Conservation (phyloP, 495 filamentous ascomycete species). For the Podospora didyma region DNA sequence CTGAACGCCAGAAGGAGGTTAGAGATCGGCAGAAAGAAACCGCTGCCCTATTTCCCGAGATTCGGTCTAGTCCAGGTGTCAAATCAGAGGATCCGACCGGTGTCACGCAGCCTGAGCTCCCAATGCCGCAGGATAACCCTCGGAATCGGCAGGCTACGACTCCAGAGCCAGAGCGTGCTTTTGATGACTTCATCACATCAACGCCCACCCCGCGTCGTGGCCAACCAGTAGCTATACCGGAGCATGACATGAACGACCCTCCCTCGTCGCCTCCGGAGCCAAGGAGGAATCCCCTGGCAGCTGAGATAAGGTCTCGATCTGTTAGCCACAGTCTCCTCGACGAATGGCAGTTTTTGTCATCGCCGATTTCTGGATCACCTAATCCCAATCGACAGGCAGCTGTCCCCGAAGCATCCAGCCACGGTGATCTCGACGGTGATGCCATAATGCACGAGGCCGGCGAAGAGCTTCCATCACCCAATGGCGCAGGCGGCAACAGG, state of each 20-base stretch:
- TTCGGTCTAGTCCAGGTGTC: slow-evolving; percentile 56
- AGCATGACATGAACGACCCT: slow-evolving; percentile 42
- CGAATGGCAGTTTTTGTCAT: slow-evolving; percentile 44
- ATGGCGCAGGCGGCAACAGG: slow-evolving; percentile 3
- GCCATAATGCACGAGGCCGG: slow-evolving; percentile 11
- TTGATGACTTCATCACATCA: slow-evolving; percentile 69
- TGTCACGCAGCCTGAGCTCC: background rate
- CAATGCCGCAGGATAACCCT: background rate
- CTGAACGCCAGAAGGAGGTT: slow-evolving; percentile 69
- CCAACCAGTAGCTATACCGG: slow-evolving; percentile 36
- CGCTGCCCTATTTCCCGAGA: slow-evolving; percentile 65
- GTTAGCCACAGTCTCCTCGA: slow-evolving; percentile 35
- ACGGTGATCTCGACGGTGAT: slow-evolving; percentile 14
- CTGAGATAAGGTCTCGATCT: slow-evolving; percentile 42
- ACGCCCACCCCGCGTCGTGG: slow-evolving; percentile 69
- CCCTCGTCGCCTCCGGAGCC: slow-evolving; percentile 53
- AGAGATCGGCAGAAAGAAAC: slow-evolving; percentile 62
- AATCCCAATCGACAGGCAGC: slow-evolving; percentile 14
- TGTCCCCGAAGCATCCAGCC: slow-evolving; percentile 8
- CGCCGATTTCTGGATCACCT: slow-evolving; percentile 43
- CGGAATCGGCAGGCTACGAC: slow-evolving; percentile 29
- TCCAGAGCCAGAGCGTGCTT: slow-evolving; percentile 29
- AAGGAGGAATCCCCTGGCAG: slow-evolving; percentile 46
- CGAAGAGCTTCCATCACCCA: background rate
- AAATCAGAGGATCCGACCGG: slow-evolving; percentile 15